Evolutionary conservation across 2,329 filamentous ascomycete species (phyloP), one percentile per base, ranked within the genome.

Genomic region (Fusarium tricinctum): DNA sequence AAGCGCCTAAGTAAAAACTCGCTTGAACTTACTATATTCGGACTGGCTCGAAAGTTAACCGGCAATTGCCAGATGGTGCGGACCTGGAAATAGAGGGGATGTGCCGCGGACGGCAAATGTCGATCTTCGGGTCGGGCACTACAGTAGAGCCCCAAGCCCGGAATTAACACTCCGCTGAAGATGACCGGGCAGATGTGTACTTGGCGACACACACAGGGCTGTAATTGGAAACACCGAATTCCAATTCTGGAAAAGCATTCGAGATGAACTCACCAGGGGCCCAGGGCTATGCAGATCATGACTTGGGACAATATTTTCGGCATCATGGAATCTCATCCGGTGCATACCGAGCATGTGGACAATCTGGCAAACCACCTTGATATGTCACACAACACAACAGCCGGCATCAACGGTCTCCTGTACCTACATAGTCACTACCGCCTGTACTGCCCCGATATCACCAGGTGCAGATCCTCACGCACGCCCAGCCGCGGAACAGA

Each of bases 91-190:
- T 68, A 70, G 57, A 64, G 47, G 33, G 54, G 69, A 70, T 63
- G 62, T 72, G 63, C 69, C 71, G 71, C 66, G 69, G 63, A 68
- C 71, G 71, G 69, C 71, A 73, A 67, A 73, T 68, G 71, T 74
- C 69, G 71, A 73, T 74, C 71, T 63, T 61, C 57, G 66, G 58
- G 40, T 58, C 51, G 61, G 49, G 69, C 66, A 69, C 69, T 73
- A 73, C 55, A 69, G 35, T 38, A 38, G 35, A 38, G 35, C 35
- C 35, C 35, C 35, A 38, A 49, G 45, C 20, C 66, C 66, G 66
- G 66, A 70, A 58, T 70, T 62, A 70, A 70, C 57, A 39, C 62
- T 70, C 66, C 62, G 62, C 45, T 56, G 38, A 47, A 58, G 38
- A 46, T 50, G 51, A 26, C 52, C 35, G 42, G 43, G 28, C 44